Evolutionary conservation across 2,329 filamentous ascomycete genomes (phyloP).

Genomic region (Coniosporium tulheliwenetii): DNA sequence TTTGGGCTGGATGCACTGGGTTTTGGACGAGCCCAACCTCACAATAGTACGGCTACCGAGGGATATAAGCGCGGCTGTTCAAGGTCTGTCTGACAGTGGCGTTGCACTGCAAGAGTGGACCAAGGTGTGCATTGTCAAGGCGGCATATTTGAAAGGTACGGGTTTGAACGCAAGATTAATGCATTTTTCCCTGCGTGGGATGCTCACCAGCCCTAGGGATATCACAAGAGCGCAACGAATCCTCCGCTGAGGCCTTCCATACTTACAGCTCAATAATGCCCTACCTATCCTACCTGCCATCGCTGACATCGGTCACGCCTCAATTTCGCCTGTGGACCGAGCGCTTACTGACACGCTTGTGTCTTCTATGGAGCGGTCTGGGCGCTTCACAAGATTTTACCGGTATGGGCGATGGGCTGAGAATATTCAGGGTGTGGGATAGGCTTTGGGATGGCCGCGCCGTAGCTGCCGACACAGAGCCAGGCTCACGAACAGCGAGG

Average conservation of each 20-base stretch:
- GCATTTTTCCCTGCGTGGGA: conserved; percentile 12
- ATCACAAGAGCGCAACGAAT: conserved; percentile 26
- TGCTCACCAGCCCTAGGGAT: conserved; percentile 19
- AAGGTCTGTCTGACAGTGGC: conserved; percentile 35
- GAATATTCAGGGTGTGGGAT: conserved; percentile 46
- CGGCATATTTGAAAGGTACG: conserved; percentile 60
- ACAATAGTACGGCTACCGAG: conserved; percentile 46
- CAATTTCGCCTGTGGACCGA: conserved; percentile 69
- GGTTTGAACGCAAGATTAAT: conserved; percentile 36
- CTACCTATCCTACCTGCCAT: conserved; percentile 40
- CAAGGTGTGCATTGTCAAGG: conserved; percentile 65
- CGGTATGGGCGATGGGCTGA: conserved; percentile 21
- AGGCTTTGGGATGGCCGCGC: conserved; percentile 46
- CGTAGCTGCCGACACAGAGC: too few species aligned
- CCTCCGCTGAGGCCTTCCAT: conserved; percentile 41
- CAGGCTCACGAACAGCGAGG: conserved; percentile 13
- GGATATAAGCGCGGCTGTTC: conserved; percentile 41
- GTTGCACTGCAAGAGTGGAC: conserved; percentile 47
- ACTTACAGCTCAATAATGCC: conserved; percentile 52
- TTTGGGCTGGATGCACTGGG: conserved; percentile 69
- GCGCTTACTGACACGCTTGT: conserved; percentile 58
- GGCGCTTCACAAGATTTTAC: conserved; percentile 1
- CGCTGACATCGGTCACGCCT: conserved; percentile 27
- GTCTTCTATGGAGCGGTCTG: conserved; percentile 44
- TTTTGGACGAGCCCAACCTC: not conserved